phyloP scores from a whole-genome alignment of 225 moss, liverwort and hornwort genomes.

The Polytrichum formosum region DNA sequence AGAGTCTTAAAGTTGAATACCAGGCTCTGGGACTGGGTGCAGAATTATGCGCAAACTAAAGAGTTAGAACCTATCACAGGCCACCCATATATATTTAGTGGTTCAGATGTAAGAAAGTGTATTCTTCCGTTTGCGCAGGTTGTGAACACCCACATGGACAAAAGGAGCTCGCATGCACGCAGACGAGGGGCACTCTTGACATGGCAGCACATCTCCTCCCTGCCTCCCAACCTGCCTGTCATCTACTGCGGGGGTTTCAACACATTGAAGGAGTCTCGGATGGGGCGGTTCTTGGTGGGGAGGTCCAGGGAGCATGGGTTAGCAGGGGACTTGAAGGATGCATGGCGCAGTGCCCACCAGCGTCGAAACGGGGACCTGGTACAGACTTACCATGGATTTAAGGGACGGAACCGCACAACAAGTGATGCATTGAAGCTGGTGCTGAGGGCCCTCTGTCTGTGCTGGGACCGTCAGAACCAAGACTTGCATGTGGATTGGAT shows the following conservation, averaged over 20 bases:
- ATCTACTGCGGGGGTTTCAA: slow-evolving; percentile 59
- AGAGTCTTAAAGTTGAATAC: too few relatives aligned
- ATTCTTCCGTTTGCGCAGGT: slow-evolving; percentile 14
- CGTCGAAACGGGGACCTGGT: slow-evolving; percentile 35
- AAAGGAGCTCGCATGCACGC: slow-evolving; percentile 41
- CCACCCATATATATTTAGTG: too few relatives aligned
- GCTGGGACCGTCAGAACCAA: slow-evolving; percentile 57
- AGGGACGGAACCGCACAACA: slow-evolving; percentile 25
- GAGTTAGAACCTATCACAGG: too few relatives aligned
- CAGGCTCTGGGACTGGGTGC: too few relatives aligned
- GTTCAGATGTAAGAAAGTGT: not conserved
- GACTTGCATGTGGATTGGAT: slow-evolving; percentile 58
- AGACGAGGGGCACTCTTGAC: slow-evolving; percentile 52
- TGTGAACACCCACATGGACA: slow-evolving; percentile 56
- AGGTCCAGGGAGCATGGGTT: slow-evolving; percentile 44
- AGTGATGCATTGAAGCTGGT: slow-evolving; percentile 37
- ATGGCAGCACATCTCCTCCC: slow-evolving; percentile 58
- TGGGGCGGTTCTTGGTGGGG: slow-evolving; percentile 46
- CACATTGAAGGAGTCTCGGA: slow-evolving; percentile 40
- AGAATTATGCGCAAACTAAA: too few relatives aligned
- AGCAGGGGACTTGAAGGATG: slow-evolving; percentile 51
- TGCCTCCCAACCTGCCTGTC: slow-evolving; percentile 50
- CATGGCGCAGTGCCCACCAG: slow-evolving; percentile 36
- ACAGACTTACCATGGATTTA: slow-evolving; percentile 41
- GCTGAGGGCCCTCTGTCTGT: slow-evolving; percentile 42